phyloP scores from a whole-genome alignment of 2,329 filamentous ascomycete species.

The Aspergillus spinulosporus region DNA sequence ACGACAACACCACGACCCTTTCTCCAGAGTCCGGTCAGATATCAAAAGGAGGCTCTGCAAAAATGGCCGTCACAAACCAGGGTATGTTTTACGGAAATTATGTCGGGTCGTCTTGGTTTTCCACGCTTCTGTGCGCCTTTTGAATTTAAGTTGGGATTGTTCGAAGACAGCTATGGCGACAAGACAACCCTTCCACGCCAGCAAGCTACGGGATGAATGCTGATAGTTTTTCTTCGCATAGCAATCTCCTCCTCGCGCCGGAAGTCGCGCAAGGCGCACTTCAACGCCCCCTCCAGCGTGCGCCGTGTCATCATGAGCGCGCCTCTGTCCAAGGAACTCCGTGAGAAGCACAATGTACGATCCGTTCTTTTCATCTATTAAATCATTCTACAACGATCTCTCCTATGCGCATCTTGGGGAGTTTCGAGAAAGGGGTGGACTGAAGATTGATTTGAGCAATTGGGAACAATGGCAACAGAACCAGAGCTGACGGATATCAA shows the following conservation, averaged over 20 bases:
- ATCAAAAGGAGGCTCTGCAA: conserved; percentile 28
- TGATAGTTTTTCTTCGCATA: conserved; percentile 22
- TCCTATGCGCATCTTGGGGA: neutral
- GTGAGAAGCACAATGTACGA: conserved; percentile 97
- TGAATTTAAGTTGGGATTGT: neutral
- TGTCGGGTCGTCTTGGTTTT: neutral
- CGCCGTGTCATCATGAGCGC: conserved; percentile 98
- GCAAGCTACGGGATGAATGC: conserved; percentile 5
- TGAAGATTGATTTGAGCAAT: neutral
- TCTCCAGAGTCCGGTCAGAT: conserved; percentile 24
- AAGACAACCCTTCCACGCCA: neutral
- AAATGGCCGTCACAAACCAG: conserved; percentile 35
- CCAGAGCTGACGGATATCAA: conserved; percentile 3
- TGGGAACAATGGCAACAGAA: neutral
- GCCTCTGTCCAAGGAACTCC: conserved; percentile 91
- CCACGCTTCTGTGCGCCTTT: neutral
- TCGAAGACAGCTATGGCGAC: neutral
- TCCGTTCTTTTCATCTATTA: neutral
- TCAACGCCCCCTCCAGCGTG: conserved; percentile 83
- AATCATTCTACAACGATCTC: neutral
- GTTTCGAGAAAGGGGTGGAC: neutral
- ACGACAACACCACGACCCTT: conserved; percentile 25
- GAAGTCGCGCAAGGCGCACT: conserved; percentile 99
- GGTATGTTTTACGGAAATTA: conserved; percentile 26
- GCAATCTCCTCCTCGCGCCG: conserved; percentile 72